Evolutionary conservation across 495 filamentous ascomycete species (phyloP).

Genomic region (Xeromyces bisporus): DNA sequence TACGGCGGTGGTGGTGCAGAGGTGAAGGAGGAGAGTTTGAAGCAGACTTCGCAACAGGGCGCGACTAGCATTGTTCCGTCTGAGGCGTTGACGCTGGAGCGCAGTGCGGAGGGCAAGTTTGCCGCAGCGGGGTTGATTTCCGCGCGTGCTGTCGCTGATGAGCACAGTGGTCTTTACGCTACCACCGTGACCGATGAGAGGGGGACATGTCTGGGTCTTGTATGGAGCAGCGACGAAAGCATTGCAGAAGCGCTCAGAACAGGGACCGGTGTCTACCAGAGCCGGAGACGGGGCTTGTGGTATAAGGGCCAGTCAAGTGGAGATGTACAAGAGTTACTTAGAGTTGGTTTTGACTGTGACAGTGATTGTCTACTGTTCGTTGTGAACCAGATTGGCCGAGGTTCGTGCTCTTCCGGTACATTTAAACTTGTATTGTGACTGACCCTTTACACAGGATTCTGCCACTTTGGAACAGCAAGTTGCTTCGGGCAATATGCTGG

Average conservation of each 20-base stretch:
- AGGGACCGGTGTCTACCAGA: slow-evolving; percentile 87
- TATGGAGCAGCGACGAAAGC: slow-evolving; percentile 87
- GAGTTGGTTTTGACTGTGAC: slow-evolving; percentile 78
- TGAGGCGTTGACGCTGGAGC: slow-evolving; percentile 47
- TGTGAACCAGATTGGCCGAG: slow-evolving; percentile 71
- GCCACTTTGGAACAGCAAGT: slow-evolving; percentile 75
- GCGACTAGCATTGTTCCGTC: slow-evolving; percentile 70
- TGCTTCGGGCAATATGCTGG: slow-evolving; percentile 81
- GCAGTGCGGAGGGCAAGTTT: slow-evolving; percentile 37
- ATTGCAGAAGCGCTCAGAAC: slow-evolving; percentile 71
- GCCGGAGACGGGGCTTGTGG: slow-evolving; percentile 86
- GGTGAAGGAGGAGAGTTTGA: slow-evolving; percentile 28
- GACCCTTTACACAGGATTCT: slow-evolving; percentile 49
- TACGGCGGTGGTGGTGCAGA: slow-evolving; percentile 4
- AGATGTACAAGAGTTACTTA: slow-evolving; percentile 76
- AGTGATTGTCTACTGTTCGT: slow-evolving; percentile 78
- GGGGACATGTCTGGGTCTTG: slow-evolving; percentile 70
- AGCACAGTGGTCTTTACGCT: slow-evolving; percentile 66
- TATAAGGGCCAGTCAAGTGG: slow-evolving; percentile 92
- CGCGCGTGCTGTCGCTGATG: slow-evolving; percentile 54
- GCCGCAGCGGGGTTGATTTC: slow-evolving; percentile 53
- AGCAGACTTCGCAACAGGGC: slow-evolving; percentile 36
- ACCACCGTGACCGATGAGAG: slow-evolving; percentile 81
- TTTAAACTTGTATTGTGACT: slow-evolving; percentile 11
- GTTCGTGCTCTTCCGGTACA: slow-evolving; percentile 12